phyloP scores from a whole-genome alignment of 2,329 filamentous ascomycete species.

The Aureobasidium sp. region DNA sequence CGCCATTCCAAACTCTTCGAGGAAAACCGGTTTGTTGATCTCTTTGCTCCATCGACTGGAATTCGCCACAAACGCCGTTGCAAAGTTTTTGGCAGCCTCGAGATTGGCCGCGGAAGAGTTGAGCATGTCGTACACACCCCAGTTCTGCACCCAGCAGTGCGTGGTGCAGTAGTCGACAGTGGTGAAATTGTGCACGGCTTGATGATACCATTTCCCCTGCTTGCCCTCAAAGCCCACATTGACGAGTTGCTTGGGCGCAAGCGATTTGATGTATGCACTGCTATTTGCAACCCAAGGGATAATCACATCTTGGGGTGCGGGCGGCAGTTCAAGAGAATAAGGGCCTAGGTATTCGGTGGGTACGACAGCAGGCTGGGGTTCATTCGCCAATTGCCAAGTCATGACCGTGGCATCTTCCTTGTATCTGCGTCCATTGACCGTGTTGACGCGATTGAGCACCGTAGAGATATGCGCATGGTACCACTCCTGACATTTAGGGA shows the following conservation, averaged over 20 bases:
- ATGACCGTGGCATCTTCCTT: slow-evolving; percentile 34
- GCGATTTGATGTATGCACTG: slow-evolving; percentile 31
- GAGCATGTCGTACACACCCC: slow-evolving; percentile 36
- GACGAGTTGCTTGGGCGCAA: slow-evolving; percentile 33
- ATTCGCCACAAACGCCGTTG: slow-evolving; percentile 29
- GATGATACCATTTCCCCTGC: slow-evolving; percentile 35
- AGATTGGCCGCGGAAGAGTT: slow-evolving; percentile 29
- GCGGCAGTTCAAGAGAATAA: slow-evolving; percentile 26
- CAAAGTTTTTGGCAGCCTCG: slow-evolving; percentile 31
- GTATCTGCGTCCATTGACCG: slow-evolving; percentile 32
- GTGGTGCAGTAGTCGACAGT: slow-evolving; percentile 35
- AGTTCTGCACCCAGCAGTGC: slow-evolving; percentile 37
- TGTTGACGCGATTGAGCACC: slow-evolving; percentile 32
- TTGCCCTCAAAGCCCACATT: slow-evolving; percentile 35
- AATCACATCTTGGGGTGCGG: slow-evolving; percentile 29
- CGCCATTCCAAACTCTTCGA: slow-evolving; percentile 37
- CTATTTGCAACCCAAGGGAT: slow-evolving; percentile 34
- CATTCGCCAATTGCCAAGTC: slow-evolving; percentile 38
- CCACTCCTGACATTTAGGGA: slow-evolving; percentile 29
- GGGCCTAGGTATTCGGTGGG: slow-evolving; percentile 25
- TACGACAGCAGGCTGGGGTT: slow-evolving; percentile 30
- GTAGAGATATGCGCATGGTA: slow-evolving; percentile 34
- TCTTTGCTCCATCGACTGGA: slow-evolving; percentile 31
- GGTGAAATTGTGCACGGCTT: slow-evolving; percentile 31
- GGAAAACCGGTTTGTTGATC: slow-evolving; percentile 33